Evolutionary conservation across 1,284 basidiomycete genomes (phyloP).

Genomic region (Malassezia psittaci): DNA sequence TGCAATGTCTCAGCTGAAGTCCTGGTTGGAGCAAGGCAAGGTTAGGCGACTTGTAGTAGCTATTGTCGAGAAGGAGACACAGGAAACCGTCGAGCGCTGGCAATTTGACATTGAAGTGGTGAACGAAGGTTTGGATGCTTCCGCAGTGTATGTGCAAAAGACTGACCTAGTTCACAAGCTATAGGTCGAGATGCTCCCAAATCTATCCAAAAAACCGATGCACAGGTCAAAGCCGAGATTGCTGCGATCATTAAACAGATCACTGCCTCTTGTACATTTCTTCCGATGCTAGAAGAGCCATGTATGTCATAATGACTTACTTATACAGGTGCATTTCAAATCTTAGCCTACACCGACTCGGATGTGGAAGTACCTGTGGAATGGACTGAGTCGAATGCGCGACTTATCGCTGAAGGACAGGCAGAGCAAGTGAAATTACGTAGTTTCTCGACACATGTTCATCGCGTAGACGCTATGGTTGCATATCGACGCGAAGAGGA

Average conservation of each 20-base stretch:
- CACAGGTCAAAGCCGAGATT: conserved; percentile 93
- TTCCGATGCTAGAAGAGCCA: conserved; percentile 86
- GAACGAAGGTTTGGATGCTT: conserved; percentile 30
- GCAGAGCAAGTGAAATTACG: conserved; percentile 76
- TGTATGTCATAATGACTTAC: conserved; percentile 56
- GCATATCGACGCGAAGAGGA: conserved; percentile 49
- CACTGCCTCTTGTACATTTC: conserved; percentile 85
- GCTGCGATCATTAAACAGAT: conserved; percentile 97
- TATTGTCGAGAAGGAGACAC: conserved; percentile 86
- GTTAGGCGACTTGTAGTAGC: conserved; percentile 87
- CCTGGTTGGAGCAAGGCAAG: conserved; percentile 79
- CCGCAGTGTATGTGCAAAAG: not conserved
- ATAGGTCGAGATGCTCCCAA: not conserved
- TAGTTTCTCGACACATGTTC: conserved; percentile 49
- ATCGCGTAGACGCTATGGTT: conserved; percentile 49
- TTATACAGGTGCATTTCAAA: conserved; percentile 61
- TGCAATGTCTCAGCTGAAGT: conserved; percentile 63
- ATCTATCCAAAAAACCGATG: conserved; percentile 55
- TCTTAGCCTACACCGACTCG: conserved; percentile 68
- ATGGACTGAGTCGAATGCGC: conserved; percentile 88
- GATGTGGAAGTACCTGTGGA: conserved; percentile 70
- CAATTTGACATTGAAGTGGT: conserved; percentile 86
- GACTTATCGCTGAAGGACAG: conserved; percentile 87
- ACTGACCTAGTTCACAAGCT: not conserved
- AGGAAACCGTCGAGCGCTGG: conserved; percentile 88